Evolutionary conservation across 345 rosid genomes (phyloP).

Genomic region (Syzygium aqueum): DNA sequence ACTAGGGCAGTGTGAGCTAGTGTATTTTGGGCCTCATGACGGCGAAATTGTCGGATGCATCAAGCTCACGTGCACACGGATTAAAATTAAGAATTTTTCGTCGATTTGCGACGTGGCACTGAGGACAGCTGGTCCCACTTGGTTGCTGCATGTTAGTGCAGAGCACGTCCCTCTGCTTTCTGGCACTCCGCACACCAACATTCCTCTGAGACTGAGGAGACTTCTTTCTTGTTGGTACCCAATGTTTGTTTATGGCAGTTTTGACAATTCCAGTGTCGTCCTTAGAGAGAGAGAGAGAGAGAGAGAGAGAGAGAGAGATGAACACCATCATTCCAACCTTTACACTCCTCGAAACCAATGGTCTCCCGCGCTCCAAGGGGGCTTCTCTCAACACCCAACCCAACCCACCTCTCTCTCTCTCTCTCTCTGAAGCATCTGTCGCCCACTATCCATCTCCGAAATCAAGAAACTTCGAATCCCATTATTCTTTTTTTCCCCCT

Average conservation of each 20-base stretch:
- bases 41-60: neutral
- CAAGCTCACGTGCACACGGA: no score
- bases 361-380: conserved; percentile 1
- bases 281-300: neutral
- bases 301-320: neutral
- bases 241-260: neutral
- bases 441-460: neutral
- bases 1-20: no score
- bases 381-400: neutral
- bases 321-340: neutral
- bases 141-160: neutral
- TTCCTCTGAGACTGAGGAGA: neutral
- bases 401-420: neutral
- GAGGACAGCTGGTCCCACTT: neutral
- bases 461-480: neutral
- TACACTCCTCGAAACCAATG: neutral
- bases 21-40: no score
- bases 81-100: neutral
- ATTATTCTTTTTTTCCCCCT: neutral
- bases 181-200: neutral
- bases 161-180: neutral
- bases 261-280: neutral
- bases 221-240: neutral
- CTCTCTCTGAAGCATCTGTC: conserved; percentile 1
- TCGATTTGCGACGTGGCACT: neutral